Evolutionary conservation across 192 early-diverging fungal genomes (phyloP).

Genomic region (Podila verticillata): DNA sequence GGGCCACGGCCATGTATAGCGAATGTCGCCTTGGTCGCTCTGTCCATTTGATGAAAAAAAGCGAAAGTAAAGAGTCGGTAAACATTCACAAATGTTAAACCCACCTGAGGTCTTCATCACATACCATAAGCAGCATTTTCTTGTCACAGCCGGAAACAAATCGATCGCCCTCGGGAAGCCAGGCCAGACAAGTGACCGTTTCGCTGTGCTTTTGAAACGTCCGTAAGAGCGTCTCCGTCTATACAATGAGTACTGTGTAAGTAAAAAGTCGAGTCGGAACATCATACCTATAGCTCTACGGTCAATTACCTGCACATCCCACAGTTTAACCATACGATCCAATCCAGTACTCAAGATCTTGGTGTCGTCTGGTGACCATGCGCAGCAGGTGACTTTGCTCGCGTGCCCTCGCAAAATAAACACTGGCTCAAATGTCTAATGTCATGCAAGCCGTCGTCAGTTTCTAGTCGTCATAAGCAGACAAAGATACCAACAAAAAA

Average conservation of each 20-base stretch:
- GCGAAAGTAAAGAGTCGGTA: neutral
- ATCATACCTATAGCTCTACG: no score
- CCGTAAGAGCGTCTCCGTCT: conserved; percentile 68
- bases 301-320: conserved; percentile 74
- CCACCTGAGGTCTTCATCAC: neutral
- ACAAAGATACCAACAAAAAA: no score
- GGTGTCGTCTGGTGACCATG: conserved; percentile 91
- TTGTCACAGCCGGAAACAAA: conserved; percentile 94
- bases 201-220: conserved; percentile 79
- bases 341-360: conserved; percentile 82
- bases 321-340: conserved; percentile 83
- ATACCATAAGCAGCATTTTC: conserved; percentile 78
- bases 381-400: conserved; percentile 81
- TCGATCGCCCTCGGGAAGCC: conserved; percentile 83
- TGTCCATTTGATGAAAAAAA: neutral
- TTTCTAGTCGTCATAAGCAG: no score
- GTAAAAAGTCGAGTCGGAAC: neutral
- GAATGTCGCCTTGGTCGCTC: conserved; percentile 54
- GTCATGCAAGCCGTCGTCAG: neutral
- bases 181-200: conserved; percentile 83
- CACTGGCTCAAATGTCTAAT: conserved; percentile 64
- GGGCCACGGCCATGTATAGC: conserved; percentile 66
- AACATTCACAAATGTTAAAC: neutral
- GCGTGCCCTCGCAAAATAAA: conserved; percentile 71
- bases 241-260: neutral